Evolutionary conservation across 495 filamentous ascomycete genomes (phyloP), one percentile per base, ranked within the genome.

Genomic region (Lophium mytilinum): DNA sequence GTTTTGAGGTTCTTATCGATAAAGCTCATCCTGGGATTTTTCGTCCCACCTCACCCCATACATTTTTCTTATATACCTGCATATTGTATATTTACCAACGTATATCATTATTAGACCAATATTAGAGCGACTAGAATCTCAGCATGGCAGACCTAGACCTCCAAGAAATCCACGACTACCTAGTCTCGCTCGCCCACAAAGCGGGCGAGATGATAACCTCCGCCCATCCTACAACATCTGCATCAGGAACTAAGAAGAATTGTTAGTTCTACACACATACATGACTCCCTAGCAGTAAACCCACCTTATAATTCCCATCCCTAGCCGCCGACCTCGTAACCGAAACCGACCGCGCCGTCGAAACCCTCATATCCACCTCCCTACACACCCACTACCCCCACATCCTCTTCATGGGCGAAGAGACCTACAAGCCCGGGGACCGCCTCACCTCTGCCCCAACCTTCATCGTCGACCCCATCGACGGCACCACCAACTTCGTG

Each of bases 401-500:
- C 58, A 90, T 84, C 71, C 69, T 43, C 15, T 67, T 57, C 48
- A 49, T 60, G 52, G 56, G 58, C 58, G 62, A 65, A 49, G 90
- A 95, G 69, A 94, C 87, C 17, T 93, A 91, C 77, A 71, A 84
- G 46, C 78, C 86, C 30, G 80, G 83, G 53, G 73, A 73, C 57
- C 74, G 66, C 24, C 74, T 95, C 54, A 88, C 85, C 3, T 64
- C 76, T 37, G 76, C 73, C 1, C 90, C 90, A 1, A 95, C 90
- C 45, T 95, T 95, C 73, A 80, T 95, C 70, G 81, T 87, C 56
- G 90, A 95, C 73, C 90, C 90, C 40, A 90, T 94, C 64, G 90
- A 95, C 73, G 90, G 90, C 56, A 94, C 89, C 11, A 83, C 83
- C 46, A 95, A 95, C 74, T 95, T 95, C 64, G 81, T 95, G 6